These are phyloP conservation scores for Yamadazyma endophytica DNA, from an alignment of 805 yeast genomes.

Conservation along the genomic window DNA sequence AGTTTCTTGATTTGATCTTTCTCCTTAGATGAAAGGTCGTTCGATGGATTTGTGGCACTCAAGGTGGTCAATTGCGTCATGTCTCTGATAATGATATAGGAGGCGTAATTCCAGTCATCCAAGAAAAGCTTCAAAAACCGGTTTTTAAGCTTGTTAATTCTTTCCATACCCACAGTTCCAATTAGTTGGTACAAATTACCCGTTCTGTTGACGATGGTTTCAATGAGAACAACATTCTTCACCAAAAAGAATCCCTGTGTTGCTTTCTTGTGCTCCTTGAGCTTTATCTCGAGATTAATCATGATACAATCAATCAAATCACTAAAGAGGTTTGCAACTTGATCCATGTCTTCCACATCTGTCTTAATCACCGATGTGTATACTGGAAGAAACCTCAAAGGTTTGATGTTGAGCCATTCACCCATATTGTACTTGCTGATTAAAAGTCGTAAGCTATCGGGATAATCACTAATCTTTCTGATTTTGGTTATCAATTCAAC, in stretches of 20 bases:
- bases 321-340: conserved; percentile 48
- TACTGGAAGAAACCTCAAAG: conserved; percentile 44
- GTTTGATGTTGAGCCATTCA: conserved; percentile 62
- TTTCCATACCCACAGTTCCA: conserved; percentile 54
- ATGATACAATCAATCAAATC: conserved; percentile 77
- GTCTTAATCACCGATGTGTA: conserved; percentile 48
- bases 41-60: conserved; percentile 23
- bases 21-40: conserved; percentile 54
- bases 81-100: conserved; percentile 68
- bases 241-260: conserved; percentile 67
- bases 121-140: conserved; percentile 70
- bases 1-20: conserved; percentile 80
- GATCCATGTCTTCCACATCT: conserved; percentile 25
- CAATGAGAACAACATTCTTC: conserved; percentile 70
- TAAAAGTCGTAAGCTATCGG: conserved; percentile 46
- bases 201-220: conserved; percentile 62
- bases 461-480: conserved; percentile 60
- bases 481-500: conserved; percentile 69
- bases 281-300: conserved; percentile 58
- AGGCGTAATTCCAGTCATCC: conserved; percentile 75
- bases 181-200: conserved; percentile 48
- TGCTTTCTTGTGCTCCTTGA: conserved; percentile 43
- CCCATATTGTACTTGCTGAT: conserved; percentile 55
- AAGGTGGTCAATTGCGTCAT: conserved; percentile 64
- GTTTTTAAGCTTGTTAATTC: conserved; percentile 67